These are phyloP conservation scores for Astraeus odoratus DNA, from an alignment of 768 basidiomycete genomes.

Conservation along the genomic window DNA sequence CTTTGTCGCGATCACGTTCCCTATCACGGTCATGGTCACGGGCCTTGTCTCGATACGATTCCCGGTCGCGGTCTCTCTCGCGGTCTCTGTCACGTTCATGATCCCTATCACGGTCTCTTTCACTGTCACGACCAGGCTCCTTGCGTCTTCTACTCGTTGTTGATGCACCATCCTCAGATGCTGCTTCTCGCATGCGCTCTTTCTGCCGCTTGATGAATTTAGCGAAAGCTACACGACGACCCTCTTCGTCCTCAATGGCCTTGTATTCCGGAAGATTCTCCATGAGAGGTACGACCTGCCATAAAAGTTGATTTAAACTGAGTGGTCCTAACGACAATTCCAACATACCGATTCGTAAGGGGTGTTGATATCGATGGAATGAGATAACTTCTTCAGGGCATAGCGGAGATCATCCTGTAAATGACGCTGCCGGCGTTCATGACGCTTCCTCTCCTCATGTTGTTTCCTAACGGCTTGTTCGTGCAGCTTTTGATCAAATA, in stretches of 20 bases:
- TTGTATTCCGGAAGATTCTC: slow-evolving; percentile 81
- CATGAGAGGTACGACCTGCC: slow-evolving; percentile 66
- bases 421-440: slow-evolving; percentile 80
- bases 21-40: slow-evolving; percentile 25
- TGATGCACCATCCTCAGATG: slow-evolving; percentile 78
- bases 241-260: slow-evolving; percentile 84
- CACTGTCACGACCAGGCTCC: slow-evolving; percentile 52
- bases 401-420: slow-evolving; percentile 94
- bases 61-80: slow-evolving; percentile 25
- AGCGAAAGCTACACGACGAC: slow-evolving; percentile 69
- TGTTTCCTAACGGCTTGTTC: slow-evolving; percentile 65
- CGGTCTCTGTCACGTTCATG: slow-evolving; percentile 31
- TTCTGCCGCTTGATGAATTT: slow-evolving; percentile 91
- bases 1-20: slow-evolving; percentile 32
- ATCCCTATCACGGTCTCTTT: slow-evolving; percentile 42
- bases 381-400: slow-evolving; percentile 84
- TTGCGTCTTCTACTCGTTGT: slow-evolving; percentile 77
- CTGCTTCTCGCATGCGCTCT: slow-evolving; percentile 72
- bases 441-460: slow-evolving; percentile 79
- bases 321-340: background rate
- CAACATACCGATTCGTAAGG: slow-evolving; percentile 73
- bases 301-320: background rate
- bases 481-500: slow-evolving; percentile 47
- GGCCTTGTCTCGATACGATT: slow-evolving; percentile 15
- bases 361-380: slow-evolving; percentile 68